These are phyloP conservation scores for Vachellia collinsii DNA, from an alignment of 306 rosid genomes.

Conservation along the genomic window DNA sequence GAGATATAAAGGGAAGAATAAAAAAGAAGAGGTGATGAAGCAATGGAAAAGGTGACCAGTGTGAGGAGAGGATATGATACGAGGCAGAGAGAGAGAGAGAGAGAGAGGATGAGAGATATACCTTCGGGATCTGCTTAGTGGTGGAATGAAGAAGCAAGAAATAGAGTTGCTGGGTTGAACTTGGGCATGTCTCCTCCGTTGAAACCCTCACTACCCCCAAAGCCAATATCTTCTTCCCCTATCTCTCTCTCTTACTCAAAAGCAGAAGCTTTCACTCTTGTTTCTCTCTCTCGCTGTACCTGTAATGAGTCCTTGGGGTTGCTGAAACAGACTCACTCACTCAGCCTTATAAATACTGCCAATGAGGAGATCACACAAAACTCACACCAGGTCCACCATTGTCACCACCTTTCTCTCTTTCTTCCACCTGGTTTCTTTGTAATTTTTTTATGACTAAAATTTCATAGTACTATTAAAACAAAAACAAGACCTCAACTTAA, in stretches of 20 bases:
- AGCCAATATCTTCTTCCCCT: conserved; percentile 16
- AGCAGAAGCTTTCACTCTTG: background rate
- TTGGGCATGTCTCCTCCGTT: conserved; percentile 68
- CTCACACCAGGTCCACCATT: conserved; percentile 38
- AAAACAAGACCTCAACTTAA: no score
- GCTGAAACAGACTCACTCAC: conserved; percentile 16
- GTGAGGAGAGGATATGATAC: conserved; percentile 32
- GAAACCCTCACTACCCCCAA: conserved; percentile 41
- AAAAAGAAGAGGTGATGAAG: conserved; percentile 25
- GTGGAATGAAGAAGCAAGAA: conserved; percentile 54
- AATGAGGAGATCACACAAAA: conserved; percentile 10
- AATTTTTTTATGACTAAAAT: background rate
- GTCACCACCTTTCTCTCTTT: conserved; percentile 12
- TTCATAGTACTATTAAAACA: background rate
- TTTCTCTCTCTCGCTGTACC: conserved; percentile 7
- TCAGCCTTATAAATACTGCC: conserved; percentile 34
- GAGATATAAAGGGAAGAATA: conserved; percentile 22
- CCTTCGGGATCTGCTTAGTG: conserved; percentile 61
- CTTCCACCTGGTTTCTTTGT: background rate
- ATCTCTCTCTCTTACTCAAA: background rate
- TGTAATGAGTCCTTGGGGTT: conserved; percentile 18
- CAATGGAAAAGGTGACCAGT: conserved; percentile 30
- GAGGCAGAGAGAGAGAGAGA: background rate
- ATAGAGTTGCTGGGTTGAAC: conserved; percentile 57
- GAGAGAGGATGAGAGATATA: conserved; percentile 14